phyloP scores from a whole-genome alignment of 352 stramenopile genomes.

The Phytophthora meadii region DNA sequence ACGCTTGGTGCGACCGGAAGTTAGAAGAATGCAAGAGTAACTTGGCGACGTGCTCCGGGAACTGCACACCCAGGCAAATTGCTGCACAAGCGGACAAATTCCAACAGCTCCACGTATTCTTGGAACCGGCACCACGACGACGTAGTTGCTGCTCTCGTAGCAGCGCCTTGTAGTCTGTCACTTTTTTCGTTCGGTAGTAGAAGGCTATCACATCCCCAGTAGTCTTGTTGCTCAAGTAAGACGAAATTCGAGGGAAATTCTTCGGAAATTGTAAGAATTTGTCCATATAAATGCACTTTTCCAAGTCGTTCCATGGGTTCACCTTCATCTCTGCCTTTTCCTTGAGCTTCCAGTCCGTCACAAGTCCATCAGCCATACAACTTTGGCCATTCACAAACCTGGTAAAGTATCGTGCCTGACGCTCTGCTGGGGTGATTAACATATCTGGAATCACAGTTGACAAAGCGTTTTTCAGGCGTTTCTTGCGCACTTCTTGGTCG shows the following conservation, averaged over 20 bases:
- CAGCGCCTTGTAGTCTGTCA: slow-evolving; percentile 96
- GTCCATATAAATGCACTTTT: slow-evolving; percentile 99
- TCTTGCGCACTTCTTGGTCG: slow-evolving; percentile 86
- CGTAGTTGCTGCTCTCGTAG: slow-evolving; percentile 90
- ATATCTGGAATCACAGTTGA: slow-evolving; percentile 88
- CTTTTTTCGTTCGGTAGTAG: slow-evolving; percentile 99
- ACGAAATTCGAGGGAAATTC: slow-evolving; percentile 98
- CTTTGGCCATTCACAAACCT: slow-evolving; percentile 65
- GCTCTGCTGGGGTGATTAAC: slow-evolving; percentile 69
- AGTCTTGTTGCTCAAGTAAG: slow-evolving; percentile 94
- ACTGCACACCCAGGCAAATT: slow-evolving; percentile 85
- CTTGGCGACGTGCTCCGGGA: slow-evolving; percentile 70
- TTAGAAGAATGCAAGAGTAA: slow-evolving; percentile 81
- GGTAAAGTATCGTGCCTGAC: slow-evolving; percentile 58
- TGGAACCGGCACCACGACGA: slow-evolving; percentile 80
- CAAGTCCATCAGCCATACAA: slow-evolving; percentile 69
- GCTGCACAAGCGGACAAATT: slow-evolving; percentile 83
- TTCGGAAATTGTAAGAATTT: slow-evolving; percentile 99
- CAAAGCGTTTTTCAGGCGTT: slow-evolving; percentile 83
- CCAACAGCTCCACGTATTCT: slow-evolving; percentile 92
- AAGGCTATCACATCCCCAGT: slow-evolving; percentile 97
- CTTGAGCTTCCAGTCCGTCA: slow-evolving; percentile 66
- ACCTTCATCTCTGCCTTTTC: slow-evolving; percentile 79
- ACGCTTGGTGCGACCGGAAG: slow-evolving; percentile 87
- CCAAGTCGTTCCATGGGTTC: slow-evolving; percentile 98